Base-by-base conservation (phyloP, 345 rosid genomes). In the Bretschneidera sinensis region DNA sequence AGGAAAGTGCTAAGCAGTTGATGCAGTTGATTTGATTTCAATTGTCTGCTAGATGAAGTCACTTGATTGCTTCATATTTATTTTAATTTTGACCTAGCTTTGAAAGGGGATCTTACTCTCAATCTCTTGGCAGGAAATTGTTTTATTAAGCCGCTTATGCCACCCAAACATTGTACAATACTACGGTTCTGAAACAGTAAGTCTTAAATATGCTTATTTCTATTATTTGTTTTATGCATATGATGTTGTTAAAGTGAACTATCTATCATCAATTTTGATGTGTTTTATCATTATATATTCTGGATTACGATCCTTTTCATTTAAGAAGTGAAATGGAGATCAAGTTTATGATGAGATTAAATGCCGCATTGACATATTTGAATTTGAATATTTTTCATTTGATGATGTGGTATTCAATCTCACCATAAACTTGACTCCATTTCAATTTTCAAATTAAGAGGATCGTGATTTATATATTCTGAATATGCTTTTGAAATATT, bases 161-260 rank as follows among this genome's bases (percentile, higher is more conserved):
- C 95, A 87, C 71, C 88, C 85, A 43, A 87, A 87, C 64, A 87
- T 87, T 47, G 95, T 87, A 59, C 88, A 81, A 62, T 87, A 87
- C 61, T 82, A 87, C 64, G 90, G 95, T n/a, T 82, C 90, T 53
- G 87, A 81, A 71, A 66, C 73, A 55, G 92, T 86, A 72, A 56
- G 79, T 69, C 57, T 51, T 45, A 45, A 50, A 5, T 43, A 20
- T 24, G 17, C 48, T 45, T 34, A 48, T 21, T 64, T 48, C n/a
- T 54, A 39, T 39, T 39, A 13, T 39, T 13, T 5, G 10, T 60
- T 22, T 17, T 60, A 6, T 19, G 51, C 45, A 43, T 14, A 25
- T 57, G 60, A 14, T 18, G 17, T 28, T 51, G 21, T 33, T 51
- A 9, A 9, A 4, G 35, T n/a, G 33, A 43, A 17, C 6, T 15